Conservation (phyloP, 2,329 filamentous ascomycete species). For the Amylocarpus encephaloides region DNA sequence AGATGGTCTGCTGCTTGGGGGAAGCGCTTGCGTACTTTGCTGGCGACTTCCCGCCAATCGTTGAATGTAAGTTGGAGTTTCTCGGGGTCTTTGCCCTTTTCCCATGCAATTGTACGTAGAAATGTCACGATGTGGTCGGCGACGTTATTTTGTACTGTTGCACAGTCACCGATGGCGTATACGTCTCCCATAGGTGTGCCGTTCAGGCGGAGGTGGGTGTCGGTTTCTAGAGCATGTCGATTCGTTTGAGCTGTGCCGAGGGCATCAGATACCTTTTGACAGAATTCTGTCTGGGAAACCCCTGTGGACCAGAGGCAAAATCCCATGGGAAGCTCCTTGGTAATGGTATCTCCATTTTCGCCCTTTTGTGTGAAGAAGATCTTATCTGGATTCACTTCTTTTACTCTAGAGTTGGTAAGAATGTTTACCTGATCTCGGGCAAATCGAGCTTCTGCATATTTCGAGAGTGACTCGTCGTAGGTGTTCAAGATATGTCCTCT, state of each 20-base stretch:
- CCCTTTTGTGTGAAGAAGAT: slow-evolving; percentile 84
- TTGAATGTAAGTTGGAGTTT: slow-evolving; percentile 78
- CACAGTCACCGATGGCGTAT: slow-evolving; percentile 93
- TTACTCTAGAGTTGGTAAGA: slow-evolving; percentile 86
- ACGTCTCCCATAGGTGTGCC: slow-evolving; percentile 89
- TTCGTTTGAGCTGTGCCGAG: slow-evolving; percentile 76
- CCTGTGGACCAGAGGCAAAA: slow-evolving; percentile 98
- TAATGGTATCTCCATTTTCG: slow-evolving; percentile 65
- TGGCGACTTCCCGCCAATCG: slow-evolving; percentile 83
- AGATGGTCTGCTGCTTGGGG: slow-evolving; percentile 86
- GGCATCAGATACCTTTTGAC: slow-evolving; percentile 68
- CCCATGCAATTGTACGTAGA: slow-evolving; percentile 82
- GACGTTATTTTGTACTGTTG: slow-evolving; percentile 95
- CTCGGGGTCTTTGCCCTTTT: slow-evolving; percentile 83
- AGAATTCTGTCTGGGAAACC: slow-evolving; percentile 78
- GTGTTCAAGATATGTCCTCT: slow-evolving; percentile 94
- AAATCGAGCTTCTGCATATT: slow-evolving; percentile 87
- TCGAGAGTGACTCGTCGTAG: slow-evolving; percentile 89
- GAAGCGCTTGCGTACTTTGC: slow-evolving; percentile 79
- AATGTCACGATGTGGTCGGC: slow-evolving; percentile 88
- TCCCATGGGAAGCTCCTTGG: slow-evolving; percentile 89
- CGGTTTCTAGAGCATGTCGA: slow-evolving; percentile 85
- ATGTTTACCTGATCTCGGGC: slow-evolving; percentile 87
- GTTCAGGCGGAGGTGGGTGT: slow-evolving; percentile 82
- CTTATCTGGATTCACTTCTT: slow-evolving; percentile 75